phyloP scores from a whole-genome alignment of 495 filamentous ascomycete species.

The Parachaetomium inaequale region DNA sequence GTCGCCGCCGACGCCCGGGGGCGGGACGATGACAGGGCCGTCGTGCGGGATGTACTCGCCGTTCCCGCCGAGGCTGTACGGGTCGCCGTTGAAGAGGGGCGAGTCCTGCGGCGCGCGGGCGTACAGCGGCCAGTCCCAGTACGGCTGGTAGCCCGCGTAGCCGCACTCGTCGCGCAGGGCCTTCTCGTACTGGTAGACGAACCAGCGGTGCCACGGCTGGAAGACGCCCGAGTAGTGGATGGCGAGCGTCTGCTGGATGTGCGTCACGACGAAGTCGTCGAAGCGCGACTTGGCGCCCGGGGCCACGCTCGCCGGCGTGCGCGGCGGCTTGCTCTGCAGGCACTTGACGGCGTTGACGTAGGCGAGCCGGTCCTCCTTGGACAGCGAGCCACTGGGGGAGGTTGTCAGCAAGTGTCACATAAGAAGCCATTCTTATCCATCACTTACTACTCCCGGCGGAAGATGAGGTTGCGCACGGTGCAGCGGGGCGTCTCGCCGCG shows the following conservation, averaged over 20 bases:
- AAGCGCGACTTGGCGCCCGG: constrained; percentile 46
- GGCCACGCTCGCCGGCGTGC: constrained; percentile 36
- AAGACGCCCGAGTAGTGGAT: constrained; percentile 68
- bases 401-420: background rate
- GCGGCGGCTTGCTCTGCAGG: constrained; percentile 51
- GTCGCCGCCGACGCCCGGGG: constrained; percentile 25
- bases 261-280: constrained; percentile 68
- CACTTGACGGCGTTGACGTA: constrained; percentile 66
- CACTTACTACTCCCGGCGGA: constrained; percentile 26
- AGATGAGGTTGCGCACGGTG: constrained; percentile 15
- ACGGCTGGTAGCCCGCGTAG: constrained; percentile 58
- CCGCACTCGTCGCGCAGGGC: constrained; percentile 68
- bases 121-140: constrained; percentile 64
- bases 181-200: constrained; percentile 59
- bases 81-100: constrained; percentile 58
- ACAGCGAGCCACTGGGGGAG: constrained; percentile 44
- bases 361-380: constrained; percentile 43
- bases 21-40: constrained; percentile 27
- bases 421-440: background rate
- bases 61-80: constrained; percentile 58
- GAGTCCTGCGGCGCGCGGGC: constrained; percentile 48
- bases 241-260: constrained; percentile 58
- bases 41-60: constrained; percentile 45
- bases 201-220: constrained; percentile 69
- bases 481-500: constrained; percentile 14